A percentile compares a stretch with the other conserved stretches of the same genome.
phyloP scores from a whole-genome alignment of 2,329 filamentous ascomycete species.

The Tolypocladium ovalisporum region DNA sequence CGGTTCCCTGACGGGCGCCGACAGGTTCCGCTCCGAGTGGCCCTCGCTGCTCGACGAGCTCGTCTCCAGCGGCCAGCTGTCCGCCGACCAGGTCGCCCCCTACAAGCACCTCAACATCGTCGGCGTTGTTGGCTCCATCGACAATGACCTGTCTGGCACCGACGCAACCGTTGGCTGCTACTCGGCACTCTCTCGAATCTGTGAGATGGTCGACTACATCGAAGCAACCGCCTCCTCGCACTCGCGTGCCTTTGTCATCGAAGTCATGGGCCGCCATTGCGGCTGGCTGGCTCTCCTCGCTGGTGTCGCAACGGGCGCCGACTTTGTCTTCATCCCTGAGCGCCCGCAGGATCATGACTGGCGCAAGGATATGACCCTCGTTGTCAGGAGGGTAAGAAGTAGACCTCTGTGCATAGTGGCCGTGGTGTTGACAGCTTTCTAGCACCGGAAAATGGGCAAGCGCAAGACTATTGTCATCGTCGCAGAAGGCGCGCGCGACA shows the following conservation, averaged over 20 bases:
- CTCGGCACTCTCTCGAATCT: slow-evolving; percentile 85
- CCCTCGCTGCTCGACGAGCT: slow-evolving; percentile 78
- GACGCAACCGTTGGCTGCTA: slow-evolving; percentile 97
- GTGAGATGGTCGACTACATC: slow-evolving; percentile 92
- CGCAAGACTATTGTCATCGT: slow-evolving; percentile 97
- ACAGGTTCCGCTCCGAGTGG: slow-evolving; percentile 90
- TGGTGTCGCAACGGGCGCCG: slow-evolving; percentile 86
- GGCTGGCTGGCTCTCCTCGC: slow-evolving; percentile 97
- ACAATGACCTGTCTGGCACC: slow-evolving; percentile 95
- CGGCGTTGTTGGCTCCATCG: slow-evolving; percentile 90
- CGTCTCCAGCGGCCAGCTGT: slow-evolving; percentile 62
- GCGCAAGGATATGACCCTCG: slow-evolving; percentile 75
- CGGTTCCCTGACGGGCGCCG: slow-evolving; percentile 88
- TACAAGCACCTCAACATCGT: slow-evolving; percentile 91
- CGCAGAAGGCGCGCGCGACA: slow-evolving; percentile 86
- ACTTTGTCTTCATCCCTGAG: slow-evolving; percentile 96
- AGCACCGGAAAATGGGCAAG: slow-evolving; percentile 85
- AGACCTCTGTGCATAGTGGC: background rate
- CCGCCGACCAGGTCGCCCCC: slow-evolving; percentile 56
- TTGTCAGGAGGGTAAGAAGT: slow-evolving; percentile 55
- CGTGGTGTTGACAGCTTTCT: slow-evolving; percentile 4
- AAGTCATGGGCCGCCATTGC: slow-evolving; percentile 97
- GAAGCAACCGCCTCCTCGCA: slow-evolving; percentile 92
- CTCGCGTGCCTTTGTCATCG: slow-evolving; percentile 91
- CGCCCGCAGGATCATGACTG: slow-evolving; percentile 80